Evolutionary conservation across 305 asterid genomes (phyloP).

Genomic region (Fraxinus paxiana): DNA sequence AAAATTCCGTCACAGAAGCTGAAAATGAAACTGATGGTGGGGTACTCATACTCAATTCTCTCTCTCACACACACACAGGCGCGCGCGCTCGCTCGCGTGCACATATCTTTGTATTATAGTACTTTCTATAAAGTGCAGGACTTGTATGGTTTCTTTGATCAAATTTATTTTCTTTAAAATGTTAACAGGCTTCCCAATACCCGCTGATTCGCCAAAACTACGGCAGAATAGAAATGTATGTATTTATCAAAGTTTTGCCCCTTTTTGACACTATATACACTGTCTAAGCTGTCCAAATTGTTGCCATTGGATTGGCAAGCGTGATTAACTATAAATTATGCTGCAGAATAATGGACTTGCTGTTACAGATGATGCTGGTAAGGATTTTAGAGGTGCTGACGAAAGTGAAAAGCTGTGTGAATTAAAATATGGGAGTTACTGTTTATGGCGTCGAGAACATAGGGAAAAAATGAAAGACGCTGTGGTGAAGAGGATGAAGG

Average conservation of each 20-base stretch:
- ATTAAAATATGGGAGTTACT: conserved; percentile 85
- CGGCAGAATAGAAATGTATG: conserved; percentile 37
- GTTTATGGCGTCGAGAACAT: conserved; percentile 85
- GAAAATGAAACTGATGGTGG: conserved; percentile 56
- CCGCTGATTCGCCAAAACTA: conserved; percentile 40
- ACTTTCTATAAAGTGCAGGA: background rate
- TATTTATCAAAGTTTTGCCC: conserved; percentile 19
- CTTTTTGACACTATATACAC: conserved; percentile 2
- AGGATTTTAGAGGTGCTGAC: conserved; percentile 36
- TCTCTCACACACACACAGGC: background rate
- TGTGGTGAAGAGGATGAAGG: conserved; percentile 88
- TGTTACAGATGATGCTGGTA: conserved; percentile 25
- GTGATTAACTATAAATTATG: conserved; percentile 16
- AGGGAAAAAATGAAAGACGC: conserved; percentile 63
- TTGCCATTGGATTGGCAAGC: conserved; percentile 8
- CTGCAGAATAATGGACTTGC: conserved; percentile 45
- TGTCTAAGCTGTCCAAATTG: background rate
- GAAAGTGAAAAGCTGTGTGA: conserved; percentile 66
- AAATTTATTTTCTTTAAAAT: conserved; percentile 20
- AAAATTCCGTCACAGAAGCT: conserved; percentile 36
- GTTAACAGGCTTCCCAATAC: conserved; percentile 44
- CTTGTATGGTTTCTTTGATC: conserved; percentile 9
- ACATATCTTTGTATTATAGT: background rate
- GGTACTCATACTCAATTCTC: conserved; percentile 22
- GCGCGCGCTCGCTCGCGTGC: background rate